These are phyloP conservation scores for Pelargonium fulgidum DNA, from an alignment of 441 rosid species.

Conservation along the genomic window DNA sequence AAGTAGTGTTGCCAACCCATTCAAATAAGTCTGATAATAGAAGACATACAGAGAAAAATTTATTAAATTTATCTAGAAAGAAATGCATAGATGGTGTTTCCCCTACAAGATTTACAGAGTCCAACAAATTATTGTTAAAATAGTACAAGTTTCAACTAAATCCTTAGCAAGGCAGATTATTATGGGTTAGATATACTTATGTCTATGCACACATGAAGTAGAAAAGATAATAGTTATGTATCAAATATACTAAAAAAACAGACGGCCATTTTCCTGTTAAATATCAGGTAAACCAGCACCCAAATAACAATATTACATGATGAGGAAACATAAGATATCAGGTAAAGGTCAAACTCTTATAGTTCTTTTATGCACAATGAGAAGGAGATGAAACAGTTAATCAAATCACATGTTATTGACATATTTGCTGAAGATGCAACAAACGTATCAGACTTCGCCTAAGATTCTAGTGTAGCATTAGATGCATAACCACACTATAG, in stretches of 20 bases:
- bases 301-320: not conserved
- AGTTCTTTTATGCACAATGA: not conserved
- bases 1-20: not conserved
- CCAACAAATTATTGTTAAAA: no score
- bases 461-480: not conserved
- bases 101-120: no score
- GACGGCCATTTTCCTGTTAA: not conserved
- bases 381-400: not conserved
- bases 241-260: not conserved
- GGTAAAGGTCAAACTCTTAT: not conserved
- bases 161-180: no score
- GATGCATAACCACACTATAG: not conserved
- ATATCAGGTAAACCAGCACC: not conserved
- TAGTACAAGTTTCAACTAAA: no score
- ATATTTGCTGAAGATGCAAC: not conserved
- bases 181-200: no score
- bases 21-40: not conserved
- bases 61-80: not conserved
- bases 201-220: no score
- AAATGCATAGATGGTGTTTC: not conserved
- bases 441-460: not conserved
- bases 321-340: not conserved
- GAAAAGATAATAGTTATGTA: no score
- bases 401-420: not conserved
- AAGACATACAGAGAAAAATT: not conserved